Evolutionary conservation across 768 basidiomycete species (phyloP), one percentile per base, ranked within the genome.

Genomic region (Tubosaeta sp.): DNA sequence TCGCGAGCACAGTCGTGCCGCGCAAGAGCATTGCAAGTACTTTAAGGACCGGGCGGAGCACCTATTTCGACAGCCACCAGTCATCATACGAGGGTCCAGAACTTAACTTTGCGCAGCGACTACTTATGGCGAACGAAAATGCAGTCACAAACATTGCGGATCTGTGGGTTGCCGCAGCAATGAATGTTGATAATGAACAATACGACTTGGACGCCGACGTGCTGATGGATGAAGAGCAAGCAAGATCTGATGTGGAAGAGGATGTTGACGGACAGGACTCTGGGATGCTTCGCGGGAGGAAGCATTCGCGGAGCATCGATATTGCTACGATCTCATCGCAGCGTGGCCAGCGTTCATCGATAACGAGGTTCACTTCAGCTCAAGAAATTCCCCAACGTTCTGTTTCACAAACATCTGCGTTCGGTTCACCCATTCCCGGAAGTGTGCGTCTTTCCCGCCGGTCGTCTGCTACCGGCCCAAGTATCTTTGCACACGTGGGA

Each of bases 101-200:
- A 58, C 77, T 92, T 46, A 92, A 90, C 61, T 92, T 97, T 58
- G 87, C 95, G 0, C 91, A 95, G 65, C 79, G 91, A 53, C 65
- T 95, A 22, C 72, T 95, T 41, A 84, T 95, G 74, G 95, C 95
- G 17, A 97, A 97, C 69, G 94, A 97, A 70, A 89, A 92, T 59
- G 88, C 91, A 12, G 93, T 94, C 5, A 95, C 91, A 51, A 92
- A 87, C 59, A 90, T 99, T 63, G 91, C 93, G 22, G 95, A 97
- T 70, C 74, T 99, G 19, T 99, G 97, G 97, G 91, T 98, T 47
- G 92, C 93, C 5, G 89, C 95, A 17, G 97, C 95, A 6, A 91
- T 95, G 73, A 97, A 95, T 54, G 91, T 86, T 29, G 94, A 95
- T 64, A 88, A 89, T 59, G 92, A 93, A 51, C 84, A 85, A 3